phyloP scores from a whole-genome alignment of 1,284 basidiomycete genomes.

The Puccinia coronata region DNA sequence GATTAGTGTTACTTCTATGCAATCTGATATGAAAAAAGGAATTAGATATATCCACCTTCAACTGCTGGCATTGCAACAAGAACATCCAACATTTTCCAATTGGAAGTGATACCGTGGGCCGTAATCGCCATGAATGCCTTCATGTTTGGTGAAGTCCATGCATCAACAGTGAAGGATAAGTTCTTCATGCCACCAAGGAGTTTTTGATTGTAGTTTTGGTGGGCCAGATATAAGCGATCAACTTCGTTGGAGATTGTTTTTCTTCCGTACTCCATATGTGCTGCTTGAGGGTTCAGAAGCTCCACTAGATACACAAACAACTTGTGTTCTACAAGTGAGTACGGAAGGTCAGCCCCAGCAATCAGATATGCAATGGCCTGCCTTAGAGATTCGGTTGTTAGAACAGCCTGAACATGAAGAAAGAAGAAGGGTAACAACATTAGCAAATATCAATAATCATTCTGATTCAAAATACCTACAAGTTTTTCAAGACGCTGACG shows the following conservation, averaged over 20 bases:
- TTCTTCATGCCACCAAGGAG: neutral
- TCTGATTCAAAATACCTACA: neutral
- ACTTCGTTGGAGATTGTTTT: neutral
- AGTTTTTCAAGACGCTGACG: neutral
- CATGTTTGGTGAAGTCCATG: slow-evolving; percentile 3
- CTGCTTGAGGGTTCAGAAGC: neutral
- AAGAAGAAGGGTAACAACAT: neutral
- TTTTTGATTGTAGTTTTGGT: neutral
- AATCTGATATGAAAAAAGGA: neutral
- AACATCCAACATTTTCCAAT: neutral
- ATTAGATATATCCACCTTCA: neutral
- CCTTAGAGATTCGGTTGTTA: neutral
- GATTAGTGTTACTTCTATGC: neutral
- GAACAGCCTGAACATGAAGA: neutral
- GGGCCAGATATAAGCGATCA: neutral
- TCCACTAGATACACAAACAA: neutral
- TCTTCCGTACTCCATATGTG: neutral
- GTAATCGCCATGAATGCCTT: slow-evolving; percentile 21
- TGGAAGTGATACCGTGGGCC: neutral
- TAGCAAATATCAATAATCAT: too few species aligned
- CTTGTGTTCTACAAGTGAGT: neutral
- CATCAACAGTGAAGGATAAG: slow-evolving; percentile 7
- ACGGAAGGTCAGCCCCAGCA: slow-evolving; percentile 2
- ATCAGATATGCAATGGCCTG: slow-evolving; percentile 1
- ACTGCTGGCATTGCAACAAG: neutral